Base-by-base conservation (phyloP, 2,329 filamentous ascomycete species). In the Fonsecaea pedrosoi region DNA sequence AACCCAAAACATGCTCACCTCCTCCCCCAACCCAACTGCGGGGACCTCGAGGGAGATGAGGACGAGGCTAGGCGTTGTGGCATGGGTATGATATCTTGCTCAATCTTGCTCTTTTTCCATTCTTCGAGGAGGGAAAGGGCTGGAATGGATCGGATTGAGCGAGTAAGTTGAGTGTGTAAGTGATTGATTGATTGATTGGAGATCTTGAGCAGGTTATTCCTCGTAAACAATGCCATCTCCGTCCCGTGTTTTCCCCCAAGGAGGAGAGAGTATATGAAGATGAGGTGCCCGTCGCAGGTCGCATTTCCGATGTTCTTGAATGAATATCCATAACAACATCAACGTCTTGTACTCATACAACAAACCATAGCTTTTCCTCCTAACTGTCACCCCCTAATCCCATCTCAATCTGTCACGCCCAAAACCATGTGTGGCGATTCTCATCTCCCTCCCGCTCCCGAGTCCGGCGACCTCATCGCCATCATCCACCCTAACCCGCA, bases 381-480 rank as follows among this genome's bases (percentile, higher is more conserved):
- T 8, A 45, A 45, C 15, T 4, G 21, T 45, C 40, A 30, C 9
- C 2, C 2, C n/a, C 7, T 21, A 25, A 45, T 6, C 4, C 18
- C 3, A 50, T 25, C 25, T 25, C 25, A 21, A 50, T 10, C 42
- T 8, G 1, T 1, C 2, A 12, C 18, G 25, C 18, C 37, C 35
- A 54, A 38, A 18, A 48, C 6, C 58, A 69, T 70, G 68, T 70
- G 69, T 45, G 64, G 66, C 30, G 67, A 69, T 50, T 70, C 69
- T 18, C 66, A 72, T 50, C 67, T 68, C 25, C 70, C 70, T 30
- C 54, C 70, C 12, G 70, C 69, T 4, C 69, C 69, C 21, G 71
- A 73, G 34, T 73, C 71, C 18, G 67, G 64, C 54, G 67, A 70
- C 48, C 66, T 72, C 21, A 60, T 73, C 10, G 71, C 71, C 18